These are phyloP conservation scores for Hirschfeldia incana DNA, from an alignment of 345 rosid species.

Conservation along the genomic window DNA sequence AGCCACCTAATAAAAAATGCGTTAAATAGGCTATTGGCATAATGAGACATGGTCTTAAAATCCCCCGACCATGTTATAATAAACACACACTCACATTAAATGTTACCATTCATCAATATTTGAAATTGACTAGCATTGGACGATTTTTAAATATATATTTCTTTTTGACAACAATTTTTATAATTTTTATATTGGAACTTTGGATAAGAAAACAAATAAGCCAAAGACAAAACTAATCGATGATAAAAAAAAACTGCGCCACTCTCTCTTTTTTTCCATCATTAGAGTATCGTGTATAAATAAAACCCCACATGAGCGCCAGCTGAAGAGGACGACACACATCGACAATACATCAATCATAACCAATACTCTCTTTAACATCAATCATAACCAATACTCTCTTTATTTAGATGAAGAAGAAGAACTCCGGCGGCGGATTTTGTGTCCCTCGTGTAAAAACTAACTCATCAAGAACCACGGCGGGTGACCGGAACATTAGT, in stretches of 20 bases:
- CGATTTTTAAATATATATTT: neutral
- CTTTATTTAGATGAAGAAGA: slow-evolving; percentile 25
- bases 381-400: neutral
- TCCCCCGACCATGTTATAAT: slow-evolving; percentile 40
- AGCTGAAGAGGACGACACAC: slow-evolving; percentile 23
- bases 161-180: neutral
- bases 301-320: slow-evolving; percentile 24
- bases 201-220: slow-evolving; percentile 4
- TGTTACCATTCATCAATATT: slow-evolving; percentile 14
- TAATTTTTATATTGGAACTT: slow-evolving; percentile 10
- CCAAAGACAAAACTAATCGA: slow-evolving; percentile 19
- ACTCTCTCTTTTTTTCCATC: slow-evolving; percentile 4
- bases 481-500: slow-evolving; percentile 11
- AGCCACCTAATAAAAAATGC: slow-evolving; percentile 31
- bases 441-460: slow-evolving; percentile 58
- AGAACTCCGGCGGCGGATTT: slow-evolving; percentile 31
- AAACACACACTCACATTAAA: slow-evolving; percentile 18
- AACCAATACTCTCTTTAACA: neutral
- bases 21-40: slow-evolving; percentile 20
- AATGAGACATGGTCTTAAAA: slow-evolving; percentile 22
- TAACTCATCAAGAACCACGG: slow-evolving; percentile 11
- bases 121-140: neutral
- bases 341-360: neutral
- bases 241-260: slow-evolving; percentile 6
- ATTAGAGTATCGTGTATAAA: slow-evolving; percentile 26